These are phyloP conservation scores for Alternaria novae-zelandiae DNA, from an alignment of 2,329 filamentous ascomycete genomes.

Conservation along the genomic window DNA sequence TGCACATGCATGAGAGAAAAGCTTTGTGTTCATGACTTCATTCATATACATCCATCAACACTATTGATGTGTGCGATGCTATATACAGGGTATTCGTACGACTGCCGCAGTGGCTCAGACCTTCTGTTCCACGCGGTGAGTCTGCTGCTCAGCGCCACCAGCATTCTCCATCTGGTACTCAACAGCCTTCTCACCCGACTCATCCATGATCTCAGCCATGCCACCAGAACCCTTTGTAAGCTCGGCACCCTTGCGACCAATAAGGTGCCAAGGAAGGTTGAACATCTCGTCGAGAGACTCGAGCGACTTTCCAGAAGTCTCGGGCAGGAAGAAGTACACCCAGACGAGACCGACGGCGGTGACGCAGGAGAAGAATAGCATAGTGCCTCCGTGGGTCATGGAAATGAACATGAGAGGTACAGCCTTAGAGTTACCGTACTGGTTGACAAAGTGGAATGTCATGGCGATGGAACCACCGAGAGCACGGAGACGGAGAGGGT, in stretches of 20 bases:
- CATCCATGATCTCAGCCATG: slow-evolving; percentile 42
- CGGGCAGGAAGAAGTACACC: slow-evolving; percentile 76
- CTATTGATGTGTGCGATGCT: background rate
- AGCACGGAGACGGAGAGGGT: slow-evolving; percentile 75
- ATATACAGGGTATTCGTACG: background rate
- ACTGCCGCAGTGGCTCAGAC: slow-evolving; percentile 8
- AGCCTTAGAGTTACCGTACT: slow-evolving; percentile 76
- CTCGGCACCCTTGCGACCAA: slow-evolving; percentile 59
- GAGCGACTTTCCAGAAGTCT: slow-evolving; percentile 68
- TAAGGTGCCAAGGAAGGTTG: slow-evolving; percentile 74
- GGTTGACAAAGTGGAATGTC: slow-evolving; percentile 80
- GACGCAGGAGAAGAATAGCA: slow-evolving; percentile 75
- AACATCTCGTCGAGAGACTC: slow-evolving; percentile 77
- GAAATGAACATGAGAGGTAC: slow-evolving; percentile 76
- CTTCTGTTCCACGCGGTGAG: slow-evolving; percentile 25
- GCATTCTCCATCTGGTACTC: slow-evolving; percentile 35
- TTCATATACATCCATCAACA: background rate
- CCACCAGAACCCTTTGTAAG: slow-evolving; percentile 42
- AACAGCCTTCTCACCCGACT: slow-evolving; percentile 42
- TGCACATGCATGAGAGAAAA: background rate
- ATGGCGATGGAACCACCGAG: slow-evolving; percentile 74
- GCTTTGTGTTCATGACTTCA: background rate
- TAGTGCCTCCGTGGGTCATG: slow-evolving; percentile 69
- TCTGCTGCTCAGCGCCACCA: slow-evolving; percentile 12
- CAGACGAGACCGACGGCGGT: slow-evolving; percentile 72